Percentiles rank a stretch among this genome's conserved stretches.
Conservation (phyloP, 129 eudicot genomes). For the Artemisia tridentata region DNA sequence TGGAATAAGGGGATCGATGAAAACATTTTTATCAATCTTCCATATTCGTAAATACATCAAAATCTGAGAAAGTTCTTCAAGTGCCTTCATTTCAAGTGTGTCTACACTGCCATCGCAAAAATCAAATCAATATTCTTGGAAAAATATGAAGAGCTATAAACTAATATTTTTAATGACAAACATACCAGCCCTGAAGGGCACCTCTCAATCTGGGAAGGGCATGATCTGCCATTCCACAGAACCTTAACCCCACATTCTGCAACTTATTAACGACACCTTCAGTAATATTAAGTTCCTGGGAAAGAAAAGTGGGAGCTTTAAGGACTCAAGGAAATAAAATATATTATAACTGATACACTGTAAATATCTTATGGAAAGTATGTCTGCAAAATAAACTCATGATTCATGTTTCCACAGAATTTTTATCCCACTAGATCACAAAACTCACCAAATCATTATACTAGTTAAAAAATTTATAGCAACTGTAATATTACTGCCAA, state of each 20-base stretch:
- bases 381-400: neutral
- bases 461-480: too few species aligned
- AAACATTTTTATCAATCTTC: slow-evolving; percentile 62
- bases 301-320: neutral
- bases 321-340: neutral
- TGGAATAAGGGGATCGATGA: slow-evolving; percentile 89
- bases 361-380: too few species aligned
- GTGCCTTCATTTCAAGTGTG: slow-evolving; percentile 74
- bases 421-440: neutral
- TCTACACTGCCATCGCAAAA: slow-evolving; percentile 42
- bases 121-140: slow-evolving; percentile 4
- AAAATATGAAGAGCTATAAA: neutral
- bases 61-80: slow-evolving; percentile 84
- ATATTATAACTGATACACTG: neutral
- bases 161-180: slow-evolving; percentile 16
- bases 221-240: slow-evolving; percentile 86
- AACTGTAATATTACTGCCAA: too few species aligned
- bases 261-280: slow-evolving; percentile 84
- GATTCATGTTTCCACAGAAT: neutral
- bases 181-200: slow-evolving; percentile 87
- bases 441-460: too few species aligned
- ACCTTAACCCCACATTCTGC: slow-evolving; percentile 84
- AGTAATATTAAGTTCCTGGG: slow-evolving; percentile 79
- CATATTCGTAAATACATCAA: slow-evolving; percentile 74
- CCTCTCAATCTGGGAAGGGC: slow-evolving; percentile 91